phyloP scores from a whole-genome alignment of 2,329 filamentous ascomycete genomes.

The Xylariaceae sp. region DNA sequence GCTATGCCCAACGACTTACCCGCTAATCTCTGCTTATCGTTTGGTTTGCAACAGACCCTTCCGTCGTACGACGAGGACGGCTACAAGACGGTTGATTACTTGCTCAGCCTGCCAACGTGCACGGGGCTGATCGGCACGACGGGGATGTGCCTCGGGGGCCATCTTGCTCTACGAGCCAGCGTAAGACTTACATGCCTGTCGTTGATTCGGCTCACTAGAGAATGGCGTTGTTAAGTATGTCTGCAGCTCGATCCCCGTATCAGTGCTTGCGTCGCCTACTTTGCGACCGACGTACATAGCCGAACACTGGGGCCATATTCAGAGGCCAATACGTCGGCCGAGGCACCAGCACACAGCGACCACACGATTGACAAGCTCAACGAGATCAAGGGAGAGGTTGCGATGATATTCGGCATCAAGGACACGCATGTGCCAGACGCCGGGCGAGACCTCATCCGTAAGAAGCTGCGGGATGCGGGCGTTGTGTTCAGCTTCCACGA shows the following conservation, averaged over 20 bases:
- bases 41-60: slow-evolving; percentile 55
- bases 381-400: slow-evolving; percentile 72
- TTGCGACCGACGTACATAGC: slow-evolving; percentile 86
- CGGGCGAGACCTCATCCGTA: slow-evolving; percentile 78
- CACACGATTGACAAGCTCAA: slow-evolving; percentile 53
- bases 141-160: slow-evolving; percentile 91
- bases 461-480: slow-evolving; percentile 72
- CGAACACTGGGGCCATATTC: slow-evolving; percentile 64
- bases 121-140: slow-evolving; percentile 75
- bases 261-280: slow-evolving; percentile 77
- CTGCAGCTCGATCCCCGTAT: slow-evolving; percentile 67
- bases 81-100: slow-evolving; percentile 61
- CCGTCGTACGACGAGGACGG: slow-evolving; percentile 83
- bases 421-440: slow-evolving; percentile 85
- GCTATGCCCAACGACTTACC: no score
- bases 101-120: slow-evolving; percentile 71
- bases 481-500: slow-evolving; percentile 80
- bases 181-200: slow-evolving; percentile 34
- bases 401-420: slow-evolving; percentile 88
- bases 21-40: slow-evolving; percentile 3
- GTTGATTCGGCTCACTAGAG: neutral
- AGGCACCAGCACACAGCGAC: slow-evolving; percentile 36
- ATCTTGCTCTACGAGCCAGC: slow-evolving; percentile 63
- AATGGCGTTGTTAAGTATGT: slow-evolving; percentile 3
- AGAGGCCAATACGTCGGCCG: slow-evolving; percentile 43